These are phyloP conservation scores for Fusarium humuli DNA, from an alignment of 2,329 filamentous ascomycete species.

Conservation along the genomic window DNA sequence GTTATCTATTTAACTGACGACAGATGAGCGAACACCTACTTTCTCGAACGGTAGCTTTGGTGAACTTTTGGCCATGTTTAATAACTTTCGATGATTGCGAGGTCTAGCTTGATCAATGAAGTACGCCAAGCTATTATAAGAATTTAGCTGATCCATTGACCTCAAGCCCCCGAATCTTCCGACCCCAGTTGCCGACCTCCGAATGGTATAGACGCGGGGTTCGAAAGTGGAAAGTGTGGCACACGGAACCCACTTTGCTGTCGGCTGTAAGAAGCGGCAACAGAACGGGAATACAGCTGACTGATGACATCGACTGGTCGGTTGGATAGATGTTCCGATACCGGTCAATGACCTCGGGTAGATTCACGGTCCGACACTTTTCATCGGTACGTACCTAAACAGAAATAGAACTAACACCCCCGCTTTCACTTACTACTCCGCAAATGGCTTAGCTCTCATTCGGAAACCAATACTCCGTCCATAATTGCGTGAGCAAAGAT, in stretches of 20 bases:
- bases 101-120: neutral
- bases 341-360: neutral
- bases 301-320: fast-evolving
- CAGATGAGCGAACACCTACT: neutral
- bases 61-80: neutral
- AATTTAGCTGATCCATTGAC: neutral
- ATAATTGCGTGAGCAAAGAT: neutral
- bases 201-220: neutral
- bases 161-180: neutral
- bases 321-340: neutral
- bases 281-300: neutral
- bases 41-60: neutral
- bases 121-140: neutral
- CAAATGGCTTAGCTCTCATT: neutral
- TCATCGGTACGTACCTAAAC: neutral
- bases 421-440: neutral
- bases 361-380: too few relatives aligned
- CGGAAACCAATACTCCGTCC: neutral
- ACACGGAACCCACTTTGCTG: neutral
- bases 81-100: neutral
- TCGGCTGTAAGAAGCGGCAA: neutral
- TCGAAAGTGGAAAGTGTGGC: neutral
- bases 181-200: neutral
- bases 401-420: neutral
- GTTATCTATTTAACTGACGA: fast-evolving